Conservation (phyloP, 148 eudicot genomes). For the Pouteria glomerata region DNA sequence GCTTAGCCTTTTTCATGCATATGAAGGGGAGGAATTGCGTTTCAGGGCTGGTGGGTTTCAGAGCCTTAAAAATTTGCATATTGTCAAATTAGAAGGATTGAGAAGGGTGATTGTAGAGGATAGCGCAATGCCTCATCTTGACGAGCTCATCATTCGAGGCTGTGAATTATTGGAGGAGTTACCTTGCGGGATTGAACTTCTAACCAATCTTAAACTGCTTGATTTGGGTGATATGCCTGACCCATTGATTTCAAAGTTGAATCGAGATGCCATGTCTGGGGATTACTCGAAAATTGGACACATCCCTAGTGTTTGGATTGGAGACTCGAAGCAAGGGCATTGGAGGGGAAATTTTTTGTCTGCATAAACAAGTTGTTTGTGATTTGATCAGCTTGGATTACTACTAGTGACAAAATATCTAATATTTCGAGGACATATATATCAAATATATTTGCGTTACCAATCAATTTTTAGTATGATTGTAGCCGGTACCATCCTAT, state of each 20-base stretch:
- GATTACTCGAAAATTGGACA: background rate
- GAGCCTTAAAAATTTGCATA: background rate
- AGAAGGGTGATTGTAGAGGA: conserved; percentile 5
- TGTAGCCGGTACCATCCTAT: too few species aligned
- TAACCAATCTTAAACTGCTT: background rate
- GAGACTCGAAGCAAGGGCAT: background rate
- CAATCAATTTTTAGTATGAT: too few species aligned
- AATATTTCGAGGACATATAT: too few species aligned
- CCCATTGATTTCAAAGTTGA: background rate
- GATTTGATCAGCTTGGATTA: too few species aligned
- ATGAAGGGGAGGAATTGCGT: too few species aligned
- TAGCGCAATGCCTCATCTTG: conserved; percentile 13
- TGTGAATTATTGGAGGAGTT: background rate
- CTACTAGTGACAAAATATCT: too few species aligned
- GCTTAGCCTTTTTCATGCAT: background rate
- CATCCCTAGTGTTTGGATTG: background rate
- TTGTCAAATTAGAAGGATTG: background rate
- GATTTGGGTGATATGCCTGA: background rate
- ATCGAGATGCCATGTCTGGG: background rate
- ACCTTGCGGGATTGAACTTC: too few species aligned
- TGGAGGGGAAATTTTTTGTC: too few species aligned
- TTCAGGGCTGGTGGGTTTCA: conserved; percentile 11
- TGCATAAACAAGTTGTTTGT: too few species aligned
- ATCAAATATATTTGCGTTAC: too few species aligned
- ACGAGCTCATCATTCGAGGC: background rate